Evolutionary conservation across 1,139 yeast genomes (phyloP).

Genomic region (Blastobotrys capitulatus): DNA sequence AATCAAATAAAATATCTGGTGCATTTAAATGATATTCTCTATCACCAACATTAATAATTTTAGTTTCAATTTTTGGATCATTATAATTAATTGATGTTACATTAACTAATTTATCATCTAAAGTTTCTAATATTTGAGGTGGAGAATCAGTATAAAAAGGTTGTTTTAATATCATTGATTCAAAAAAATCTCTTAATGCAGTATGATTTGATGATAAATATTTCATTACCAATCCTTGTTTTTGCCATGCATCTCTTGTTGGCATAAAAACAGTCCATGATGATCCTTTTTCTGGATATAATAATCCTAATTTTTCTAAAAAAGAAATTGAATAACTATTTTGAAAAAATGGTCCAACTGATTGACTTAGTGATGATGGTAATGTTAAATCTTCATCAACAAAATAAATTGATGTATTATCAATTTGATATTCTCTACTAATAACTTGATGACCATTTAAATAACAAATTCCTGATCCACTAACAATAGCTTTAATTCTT

Average conservation of each 20-base stretch:
- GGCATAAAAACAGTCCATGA: constrained; percentile 83
- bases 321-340: constrained; percentile 49
- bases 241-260: constrained; percentile 69
- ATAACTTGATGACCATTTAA: constrained; percentile 45
- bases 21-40: constrained; percentile 32
- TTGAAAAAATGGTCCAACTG: constrained; percentile 50
- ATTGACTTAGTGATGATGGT: constrained; percentile 48
- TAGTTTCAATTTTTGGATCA: constrained; percentile 18
- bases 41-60: constrained; percentile 30
- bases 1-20: constrained; percentile 68
- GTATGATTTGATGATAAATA: constrained; percentile 52
- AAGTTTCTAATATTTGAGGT: constrained; percentile 22
- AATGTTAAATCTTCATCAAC: constrained; percentile 53
- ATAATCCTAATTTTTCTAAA: constrained; percentile 44
- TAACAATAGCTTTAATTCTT: constrained; percentile 23
- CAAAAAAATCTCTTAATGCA: constrained; percentile 47
- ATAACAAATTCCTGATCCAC: constrained; percentile 34
- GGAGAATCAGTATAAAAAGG: constrained; percentile 62
- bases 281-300: constrained; percentile 41
- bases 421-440: constrained; percentile 43
- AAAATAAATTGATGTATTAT: constrained; percentile 57
- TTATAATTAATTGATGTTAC: constrained; percentile 24
- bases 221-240: constrained; percentile 54
- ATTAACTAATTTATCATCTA: constrained; percentile 2
- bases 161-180: constrained; percentile 56